Conservation (phyloP, 108 stramenopile species). For the Stephanodiscus triporus region DNA sequence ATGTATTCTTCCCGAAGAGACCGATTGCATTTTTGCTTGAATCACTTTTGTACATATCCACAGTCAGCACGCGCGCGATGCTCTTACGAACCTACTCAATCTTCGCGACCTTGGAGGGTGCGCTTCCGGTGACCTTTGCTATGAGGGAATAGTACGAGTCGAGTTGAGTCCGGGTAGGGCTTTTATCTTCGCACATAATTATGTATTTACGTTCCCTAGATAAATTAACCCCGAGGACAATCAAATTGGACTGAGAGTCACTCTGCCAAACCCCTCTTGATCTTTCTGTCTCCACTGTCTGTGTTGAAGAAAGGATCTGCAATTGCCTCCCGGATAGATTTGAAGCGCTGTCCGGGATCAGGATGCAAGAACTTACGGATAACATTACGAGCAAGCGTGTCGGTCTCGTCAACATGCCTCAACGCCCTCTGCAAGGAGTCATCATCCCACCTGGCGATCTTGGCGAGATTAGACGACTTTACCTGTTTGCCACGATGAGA, state of each 20-base stretch:
- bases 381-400: conserved; percentile 44
- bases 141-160: too few species aligned
- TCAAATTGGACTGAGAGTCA: too few species aligned
- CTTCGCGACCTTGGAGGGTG: too few species aligned
- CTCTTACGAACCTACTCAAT: too few species aligned
- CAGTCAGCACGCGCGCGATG: too few species aligned
- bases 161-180: too few species aligned
- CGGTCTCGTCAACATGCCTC: conserved; percentile 40
- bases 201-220: not conserved
- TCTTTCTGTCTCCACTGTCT: conserved; percentile 43
- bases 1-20: too few species aligned
- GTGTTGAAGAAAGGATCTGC: conserved; percentile 48
- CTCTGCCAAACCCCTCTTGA: conserved; percentile 16
- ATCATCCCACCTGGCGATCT: conserved; percentile 48
- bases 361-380: conserved; percentile 44
- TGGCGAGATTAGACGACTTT: conserved; percentile 55
- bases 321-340: conserved; percentile 47
- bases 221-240: too few species aligned
- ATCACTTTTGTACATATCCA: too few species aligned
- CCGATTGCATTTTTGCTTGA: too few species aligned
- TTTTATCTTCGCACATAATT: too few species aligned
- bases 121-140: too few species aligned
- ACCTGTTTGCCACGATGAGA: conserved; percentile 51
- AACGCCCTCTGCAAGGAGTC: conserved; percentile 34
- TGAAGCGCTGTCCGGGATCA: conserved; percentile 36